A percentile compares a stretch with the other conserved stretches of the same genome.
phyloP scores from a whole-genome alignment of 2,329 filamentous ascomycete species.

The Zymoseptoria ardabiliae region DNA sequence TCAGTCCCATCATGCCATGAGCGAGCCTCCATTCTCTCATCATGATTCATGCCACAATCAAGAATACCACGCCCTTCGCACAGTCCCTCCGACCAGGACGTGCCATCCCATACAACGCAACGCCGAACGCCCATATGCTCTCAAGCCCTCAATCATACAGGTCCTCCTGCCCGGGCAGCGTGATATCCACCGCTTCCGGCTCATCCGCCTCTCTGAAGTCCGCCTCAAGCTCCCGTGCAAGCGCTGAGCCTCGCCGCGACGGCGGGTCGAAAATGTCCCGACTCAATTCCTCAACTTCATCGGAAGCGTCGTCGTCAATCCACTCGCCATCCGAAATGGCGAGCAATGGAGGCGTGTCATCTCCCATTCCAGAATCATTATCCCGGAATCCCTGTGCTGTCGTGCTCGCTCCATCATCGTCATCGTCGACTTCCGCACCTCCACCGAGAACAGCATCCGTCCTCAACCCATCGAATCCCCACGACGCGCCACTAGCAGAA shows the following conservation, averaged over 20 bases:
- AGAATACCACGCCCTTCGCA: no score
- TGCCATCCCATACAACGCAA: neutral
- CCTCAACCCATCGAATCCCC: neutral
- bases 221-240: neutral
- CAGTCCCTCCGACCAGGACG: no score
- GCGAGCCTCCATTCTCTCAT: no score
- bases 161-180: neutral
- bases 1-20: no score
- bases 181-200: neutral
- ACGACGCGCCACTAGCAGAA: neutral
- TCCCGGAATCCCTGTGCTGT: neutral
- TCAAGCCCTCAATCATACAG: neutral
- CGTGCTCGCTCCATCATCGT: neutral
- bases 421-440: neutral
- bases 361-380: neutral
- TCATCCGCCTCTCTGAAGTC: neutral
- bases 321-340: neutral
- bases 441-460: neutral
- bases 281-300: neutral
- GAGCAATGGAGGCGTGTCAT: neutral
- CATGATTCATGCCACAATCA: no score
- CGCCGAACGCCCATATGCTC: neutral
- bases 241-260: neutral
- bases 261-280: neutral
- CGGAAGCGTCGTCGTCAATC: neutral